phyloP scores from a whole-genome alignment of 2,329 filamentous ascomycete species.

The Hymenoscyphus fructigenus region DNA sequence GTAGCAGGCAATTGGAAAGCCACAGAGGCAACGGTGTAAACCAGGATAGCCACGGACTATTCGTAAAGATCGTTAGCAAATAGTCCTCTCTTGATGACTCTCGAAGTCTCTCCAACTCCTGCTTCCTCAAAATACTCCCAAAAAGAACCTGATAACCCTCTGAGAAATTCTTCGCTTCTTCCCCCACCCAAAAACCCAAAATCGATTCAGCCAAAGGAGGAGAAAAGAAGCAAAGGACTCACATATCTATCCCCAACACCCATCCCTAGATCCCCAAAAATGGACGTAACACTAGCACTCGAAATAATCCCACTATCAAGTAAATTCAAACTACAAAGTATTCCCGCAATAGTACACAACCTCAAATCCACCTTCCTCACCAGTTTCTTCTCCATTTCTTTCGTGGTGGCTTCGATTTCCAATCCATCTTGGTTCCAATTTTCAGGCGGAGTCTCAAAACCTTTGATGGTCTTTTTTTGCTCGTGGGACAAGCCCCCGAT shows the following conservation, averaged over 20 bases:
- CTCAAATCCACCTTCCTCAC: constrained; percentile 65
- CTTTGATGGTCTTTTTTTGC: too few species aligned
- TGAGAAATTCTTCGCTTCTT: not conserved
- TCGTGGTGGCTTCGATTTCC: not conserved
- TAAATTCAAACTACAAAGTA: constrained; percentile 69
- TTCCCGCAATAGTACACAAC: constrained; percentile 67
- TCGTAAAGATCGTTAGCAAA: not conserved
- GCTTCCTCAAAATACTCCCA: too few species aligned
- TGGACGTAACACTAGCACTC: constrained; percentile 66
- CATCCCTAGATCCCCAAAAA: constrained; percentile 62
- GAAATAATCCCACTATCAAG: constrained; percentile 70
- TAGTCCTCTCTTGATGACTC: not conserved
- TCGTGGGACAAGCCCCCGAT: too few species aligned
- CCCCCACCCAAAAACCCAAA: not conserved
- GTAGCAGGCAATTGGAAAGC: constrained; percentile 69
- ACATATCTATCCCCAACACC: constrained; percentile 60
- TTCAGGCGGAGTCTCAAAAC: too few species aligned
- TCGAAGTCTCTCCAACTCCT: not conserved
- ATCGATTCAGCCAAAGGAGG: not conserved
- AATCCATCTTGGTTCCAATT: too few species aligned
- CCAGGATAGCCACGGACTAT: constrained; percentile 65
- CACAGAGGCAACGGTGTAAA: constrained; percentile 69
- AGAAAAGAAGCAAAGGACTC: constrained; percentile 15
- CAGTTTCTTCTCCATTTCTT: constrained; percentile 42
- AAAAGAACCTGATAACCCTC: not conserved